Base-by-base conservation (phyloP, 805 yeast genomes). In the Ascoidea rubescens region DNA sequence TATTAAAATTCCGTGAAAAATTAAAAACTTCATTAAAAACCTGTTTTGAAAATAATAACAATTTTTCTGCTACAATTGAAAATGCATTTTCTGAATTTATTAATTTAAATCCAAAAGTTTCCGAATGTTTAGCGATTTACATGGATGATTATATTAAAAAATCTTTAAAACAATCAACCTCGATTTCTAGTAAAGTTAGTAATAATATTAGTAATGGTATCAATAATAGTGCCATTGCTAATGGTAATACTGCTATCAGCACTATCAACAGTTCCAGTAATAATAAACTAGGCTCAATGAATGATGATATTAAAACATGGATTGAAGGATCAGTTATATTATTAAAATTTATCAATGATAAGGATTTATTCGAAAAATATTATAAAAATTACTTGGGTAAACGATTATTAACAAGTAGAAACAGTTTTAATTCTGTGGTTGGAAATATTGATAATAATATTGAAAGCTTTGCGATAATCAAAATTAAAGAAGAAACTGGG, bases 351-450 rank as follows among this genome's bases (percentile, higher is more conserved):
- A 72, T 89, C 48, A 74, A 78, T 54, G 96, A 90, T 59, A 90
- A 88, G 61, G 96, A 89, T 66, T 69, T 85, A 31, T 90, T 89
- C 67, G 96, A 88, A 62, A 83, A 78, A 46, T 81, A 84, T 55
- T 89, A 87, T 65, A 88, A 88, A 59, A 85, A 82, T 51, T 96
- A 87, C 67, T 71, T 90, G 53, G 96, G 96, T 1, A 87, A 84
- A 64, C 72, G 97, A 55, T 71, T 89, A 46, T 62, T 83, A 45
- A 73, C 78, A 53, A 71, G 72, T 57, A 60, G 65, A 68, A 64
- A 57, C 4, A 37, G 43, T 37, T 67, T 68, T 8, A 56, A 66
- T 10, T 50, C 54, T 4, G 48, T 53, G 21, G 14, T 64, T 12
- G 47, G 44, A 5, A 59, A 73, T 49, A 70, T 77, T 1, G 65